phyloP scores from a whole-genome alignment of 768 basidiomycete species.

The Lactarius akahatsu region DNA sequence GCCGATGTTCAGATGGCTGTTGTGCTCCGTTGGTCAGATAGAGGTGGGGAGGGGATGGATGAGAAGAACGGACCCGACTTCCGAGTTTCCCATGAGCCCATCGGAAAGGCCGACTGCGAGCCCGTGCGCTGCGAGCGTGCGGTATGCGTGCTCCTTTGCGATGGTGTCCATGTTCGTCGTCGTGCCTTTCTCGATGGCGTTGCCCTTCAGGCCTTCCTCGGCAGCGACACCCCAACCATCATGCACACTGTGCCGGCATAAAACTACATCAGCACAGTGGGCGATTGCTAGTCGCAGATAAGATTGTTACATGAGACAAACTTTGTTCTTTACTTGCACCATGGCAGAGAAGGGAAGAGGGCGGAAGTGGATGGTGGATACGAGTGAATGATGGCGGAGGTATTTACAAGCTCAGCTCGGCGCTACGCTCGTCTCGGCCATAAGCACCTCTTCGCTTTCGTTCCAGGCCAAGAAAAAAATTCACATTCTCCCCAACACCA shows the following conservation, averaged over 20 bases:
- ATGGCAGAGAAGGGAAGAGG: slow-evolving; percentile 31
- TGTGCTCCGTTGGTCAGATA: slow-evolving; percentile 11
- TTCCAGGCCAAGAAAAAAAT: background rate
- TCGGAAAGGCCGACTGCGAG: slow-evolving; percentile 91
- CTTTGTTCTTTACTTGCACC: slow-evolving; percentile 75
- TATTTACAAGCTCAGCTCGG: background rate
- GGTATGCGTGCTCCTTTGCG: slow-evolving; percentile 68
- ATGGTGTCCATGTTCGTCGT: slow-evolving; percentile 91
- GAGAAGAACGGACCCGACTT: slow-evolving; percentile 74
- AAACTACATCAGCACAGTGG: background rate
- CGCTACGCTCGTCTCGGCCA: slow-evolving; percentile 1
- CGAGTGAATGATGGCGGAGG: background rate
- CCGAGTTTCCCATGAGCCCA: slow-evolving; percentile 97
- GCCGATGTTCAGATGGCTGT: slow-evolving; percentile 92
- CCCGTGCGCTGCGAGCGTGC: slow-evolving; percentile 79
- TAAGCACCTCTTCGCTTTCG: background rate
- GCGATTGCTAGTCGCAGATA: slow-evolving; percentile 5
- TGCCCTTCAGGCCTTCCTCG: slow-evolving; percentile 70
- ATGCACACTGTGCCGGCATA: slow-evolving; percentile 62
- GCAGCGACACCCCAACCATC: slow-evolving; percentile 92
- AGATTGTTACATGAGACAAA: slow-evolving; percentile 77
- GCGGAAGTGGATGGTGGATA: background rate
- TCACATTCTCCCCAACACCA: background rate
- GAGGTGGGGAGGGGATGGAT: background rate
- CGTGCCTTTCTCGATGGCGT: slow-evolving; percentile 82